Base-by-base conservation (phyloP, 805 yeast genomes). In the Teunomyces pallodes region DNA sequence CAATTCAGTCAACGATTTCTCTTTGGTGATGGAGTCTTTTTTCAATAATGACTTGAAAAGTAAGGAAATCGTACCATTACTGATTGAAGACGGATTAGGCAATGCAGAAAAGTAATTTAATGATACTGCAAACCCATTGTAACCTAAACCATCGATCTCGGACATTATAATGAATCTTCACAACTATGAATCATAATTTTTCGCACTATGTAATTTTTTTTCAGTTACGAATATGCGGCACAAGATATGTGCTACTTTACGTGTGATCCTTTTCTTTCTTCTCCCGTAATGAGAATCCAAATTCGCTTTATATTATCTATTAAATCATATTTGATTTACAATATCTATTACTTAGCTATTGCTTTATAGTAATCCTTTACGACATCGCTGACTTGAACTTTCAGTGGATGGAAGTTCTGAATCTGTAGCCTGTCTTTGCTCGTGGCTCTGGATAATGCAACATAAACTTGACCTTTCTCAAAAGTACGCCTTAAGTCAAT, bases 381-480 rank as follows among this genome's bases (percentile, higher is more conserved):
- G 17, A 59, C 62, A 5, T 59, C 56, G 9, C 74, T 63, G 1
- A 67, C 74, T 24, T 58, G 56, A 17, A 87, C 83, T 50, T 77
- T 80, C 9, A 67, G 63, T 6, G 81, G 81, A 49, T 80, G 75
- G 58, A 87, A 87, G 54, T 87, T 86, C 29, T 75, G 62, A 29
- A 87, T 80, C 60, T 87, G 90, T 16, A 87, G 65, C 16, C 76
- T 72, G 1, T 83, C 86, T 52, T 83, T 80, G 29, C 82, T 79
- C 0, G 81, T 84, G 6, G 94, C 94, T 72, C 96, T 76, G 40
- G 90, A 84, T 44, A 87, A 66, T 0, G 96, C 94, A 31, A 87
- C 94, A 58, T 87, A 87, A 3, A 86, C 90, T 57, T 87, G 96
- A 16, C 96, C 96, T 46, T 81, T 85, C 62, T 87, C 95, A 56